phyloP scores from a whole-genome alignment of 495 filamentous ascomycete genomes.

The Platismatia glauca region DNA sequence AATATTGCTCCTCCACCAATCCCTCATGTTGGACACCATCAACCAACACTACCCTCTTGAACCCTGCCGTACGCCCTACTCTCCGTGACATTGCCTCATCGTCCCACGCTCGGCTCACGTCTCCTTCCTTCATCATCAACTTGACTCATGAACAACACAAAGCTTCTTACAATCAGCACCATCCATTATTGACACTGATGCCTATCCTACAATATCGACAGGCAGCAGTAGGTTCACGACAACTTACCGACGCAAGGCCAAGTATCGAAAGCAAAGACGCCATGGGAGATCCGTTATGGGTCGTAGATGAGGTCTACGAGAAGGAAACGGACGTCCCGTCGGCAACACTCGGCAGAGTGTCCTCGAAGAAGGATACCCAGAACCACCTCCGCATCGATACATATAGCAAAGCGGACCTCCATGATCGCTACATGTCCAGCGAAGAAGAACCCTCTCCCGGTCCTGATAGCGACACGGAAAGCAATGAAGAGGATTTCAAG shows the following conservation, averaged over 20 bases:
- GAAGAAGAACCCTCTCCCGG: conserved; percentile 28
- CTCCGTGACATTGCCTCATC: neutral
- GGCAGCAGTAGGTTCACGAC: conserved; percentile 2
- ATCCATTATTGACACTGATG: conserved; percentile 8
- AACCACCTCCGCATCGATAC: conserved; percentile 22
- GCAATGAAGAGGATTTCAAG: conserved; percentile 16
- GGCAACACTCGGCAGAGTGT: conserved; percentile 2
- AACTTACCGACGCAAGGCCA: neutral
- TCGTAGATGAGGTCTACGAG: conserved; percentile 22
- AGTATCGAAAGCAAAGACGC: conserved; percentile 14
- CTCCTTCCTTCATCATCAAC: neutral
- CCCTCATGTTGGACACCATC: neutral
- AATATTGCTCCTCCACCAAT: neutral
- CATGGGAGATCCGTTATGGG: conserved; percentile 19
- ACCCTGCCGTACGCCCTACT: neutral
- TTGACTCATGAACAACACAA: neutral
- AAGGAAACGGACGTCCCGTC: conserved; percentile 20
- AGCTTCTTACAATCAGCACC: neutral
- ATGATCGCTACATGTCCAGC: conserved; percentile 26
- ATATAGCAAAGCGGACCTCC: conserved; percentile 21
- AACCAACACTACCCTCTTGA: conserved; percentile 3
- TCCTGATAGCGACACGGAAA: conserved; percentile 22
- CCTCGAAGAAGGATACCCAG: conserved; percentile 12
- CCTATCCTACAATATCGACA: conserved; percentile 17
- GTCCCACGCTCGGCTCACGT: neutral